Conservation (phyloP, 2,329 filamentous ascomycete genomes). For the Aaosphaeria pasadenensis region DNA sequence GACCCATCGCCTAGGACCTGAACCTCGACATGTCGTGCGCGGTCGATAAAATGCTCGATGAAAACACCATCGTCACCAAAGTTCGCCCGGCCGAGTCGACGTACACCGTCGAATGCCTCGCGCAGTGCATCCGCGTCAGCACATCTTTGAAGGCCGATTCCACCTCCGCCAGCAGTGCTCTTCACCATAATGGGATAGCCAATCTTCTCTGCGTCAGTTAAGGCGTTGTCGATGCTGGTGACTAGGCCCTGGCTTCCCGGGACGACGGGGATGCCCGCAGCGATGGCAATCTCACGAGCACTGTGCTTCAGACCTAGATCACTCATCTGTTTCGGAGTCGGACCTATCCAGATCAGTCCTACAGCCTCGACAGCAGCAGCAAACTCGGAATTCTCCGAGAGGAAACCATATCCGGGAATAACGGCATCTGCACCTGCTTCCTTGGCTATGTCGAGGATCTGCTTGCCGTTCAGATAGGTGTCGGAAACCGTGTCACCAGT, state of each 20-base stretch:
- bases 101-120: background rate
- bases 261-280: constrained; percentile 53
- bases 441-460: constrained; percentile 53
- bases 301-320: constrained; percentile 58
- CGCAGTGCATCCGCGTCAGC: background rate
- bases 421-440: constrained; percentile 53
- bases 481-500: constrained; percentile 48
- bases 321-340: constrained; percentile 52
- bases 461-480: constrained; percentile 58
- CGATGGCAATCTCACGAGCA: constrained; percentile 47
- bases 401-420: constrained; percentile 66
- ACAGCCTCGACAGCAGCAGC: constrained; percentile 51
- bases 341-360: constrained; percentile 60
- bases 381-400: constrained; percentile 63
- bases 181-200: constrained; percentile 60
- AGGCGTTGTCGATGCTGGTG: constrained; percentile 21
- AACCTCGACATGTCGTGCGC: constrained; percentile 79
- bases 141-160: constrained; percentile 66
- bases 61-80: background rate
- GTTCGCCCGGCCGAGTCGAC: background rate
- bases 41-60: background rate
- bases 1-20: constrained; percentile 84
- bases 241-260: constrained; percentile 51
- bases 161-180: constrained; percentile 62
- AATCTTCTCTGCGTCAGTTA: constrained; percentile 42